Evolutionary conservation across 345 rosid species (phyloP), one percentile per base, ranked within the genome.

Genomic region (Euphorbia peplus): DNA sequence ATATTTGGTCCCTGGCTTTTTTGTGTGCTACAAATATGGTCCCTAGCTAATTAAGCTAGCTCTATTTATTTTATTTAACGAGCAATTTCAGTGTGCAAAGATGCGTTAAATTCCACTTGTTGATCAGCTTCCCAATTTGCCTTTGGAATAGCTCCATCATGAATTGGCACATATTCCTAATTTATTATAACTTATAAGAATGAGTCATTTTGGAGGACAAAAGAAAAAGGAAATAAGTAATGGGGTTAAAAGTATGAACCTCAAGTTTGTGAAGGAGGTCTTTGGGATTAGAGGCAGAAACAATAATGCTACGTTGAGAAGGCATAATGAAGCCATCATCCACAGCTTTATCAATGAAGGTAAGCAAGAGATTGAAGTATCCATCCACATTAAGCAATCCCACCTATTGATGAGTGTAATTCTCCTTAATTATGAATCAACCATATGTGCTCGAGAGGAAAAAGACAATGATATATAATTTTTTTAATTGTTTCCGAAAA

Each of bases 191-290:
- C 24, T 4, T 3, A 54, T 11, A 6, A 16, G 18, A 64, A 48
- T 4, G 1, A 14, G 5, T n/a, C 21, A 18, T n/a, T 50, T 50
- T 1, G 19, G 26, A 10, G 39, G 28, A 35, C 5, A 52, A 0
- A 55, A 3, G 24, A 25, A 13, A 28, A 16, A 4, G 0, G 21
- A 26, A 8, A 50, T 19, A 11, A 55, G 52, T 2, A 42, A 35
- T 11, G 42, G 18, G 41, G n/a, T 41, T 54, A 8, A 24, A 53
- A 22, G 12, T 1, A 55, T 70, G 30, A 6, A 85, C 92, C 85
- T 88, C 92, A 2, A 88, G 92, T 55, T 85, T 84, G 35, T 82
- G 82, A 26, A 85, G 79, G 24, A 88, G 85, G 21, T 83, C 87
- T 37, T 39, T 68, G 8, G 87, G 84, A 67, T 71, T 81, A 3